These are phyloP conservation scores for Paecilomyces sp. DNA, from an alignment of 2,329 filamentous ascomycete species.

Conservation along the genomic window DNA sequence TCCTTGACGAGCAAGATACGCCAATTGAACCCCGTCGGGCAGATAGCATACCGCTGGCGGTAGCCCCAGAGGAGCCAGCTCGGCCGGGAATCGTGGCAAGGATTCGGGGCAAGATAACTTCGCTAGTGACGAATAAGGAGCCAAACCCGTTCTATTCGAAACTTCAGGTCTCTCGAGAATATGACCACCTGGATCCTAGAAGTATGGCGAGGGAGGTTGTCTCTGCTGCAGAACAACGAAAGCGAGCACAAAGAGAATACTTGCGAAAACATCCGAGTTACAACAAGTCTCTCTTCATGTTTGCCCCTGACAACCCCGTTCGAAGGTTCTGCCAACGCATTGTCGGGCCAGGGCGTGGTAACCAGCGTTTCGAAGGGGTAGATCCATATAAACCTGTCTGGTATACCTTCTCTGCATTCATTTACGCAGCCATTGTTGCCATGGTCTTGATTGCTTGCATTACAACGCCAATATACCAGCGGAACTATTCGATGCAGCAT, in stretches of 20 bases:
- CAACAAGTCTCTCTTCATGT: slow-evolving; percentile 86
- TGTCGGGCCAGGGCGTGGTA: slow-evolving; percentile 83
- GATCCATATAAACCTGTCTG: slow-evolving; percentile 83
- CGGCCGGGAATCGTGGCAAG: slow-evolving; percentile 54
- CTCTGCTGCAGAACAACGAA: slow-evolving; percentile 71
- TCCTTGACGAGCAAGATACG: slow-evolving; percentile 66
- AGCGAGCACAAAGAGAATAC: slow-evolving; percentile 85
- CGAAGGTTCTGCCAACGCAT: slow-evolving; percentile 79
- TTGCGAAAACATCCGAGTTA: slow-evolving; percentile 79
- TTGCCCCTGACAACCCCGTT: slow-evolving; percentile 69
- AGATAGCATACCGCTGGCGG: slow-evolving; percentile 21
- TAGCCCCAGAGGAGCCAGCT: slow-evolving; percentile 34
- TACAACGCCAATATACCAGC: slow-evolving; percentile 90
- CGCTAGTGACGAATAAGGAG: slow-evolving; percentile 57
- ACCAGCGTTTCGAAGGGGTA: slow-evolving; percentile 79
- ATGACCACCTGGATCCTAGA: slow-evolving; percentile 74
- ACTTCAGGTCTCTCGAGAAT: slow-evolving; percentile 61
- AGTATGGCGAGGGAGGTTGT: slow-evolving; percentile 89
- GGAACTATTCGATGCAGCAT: slow-evolving; percentile 63
- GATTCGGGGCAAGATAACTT: slow-evolving; percentile 55
- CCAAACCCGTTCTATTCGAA: slow-evolving; percentile 94
- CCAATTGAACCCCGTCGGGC: slow-evolving; percentile 18
- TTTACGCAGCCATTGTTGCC: slow-evolving; percentile 87
- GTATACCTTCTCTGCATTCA: slow-evolving; percentile 89
- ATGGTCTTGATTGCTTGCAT: slow-evolving; percentile 97